phyloP scores from a whole-genome alignment of 2,329 filamentous ascomycete genomes.

The Neofusicoccum sp. region DNA sequence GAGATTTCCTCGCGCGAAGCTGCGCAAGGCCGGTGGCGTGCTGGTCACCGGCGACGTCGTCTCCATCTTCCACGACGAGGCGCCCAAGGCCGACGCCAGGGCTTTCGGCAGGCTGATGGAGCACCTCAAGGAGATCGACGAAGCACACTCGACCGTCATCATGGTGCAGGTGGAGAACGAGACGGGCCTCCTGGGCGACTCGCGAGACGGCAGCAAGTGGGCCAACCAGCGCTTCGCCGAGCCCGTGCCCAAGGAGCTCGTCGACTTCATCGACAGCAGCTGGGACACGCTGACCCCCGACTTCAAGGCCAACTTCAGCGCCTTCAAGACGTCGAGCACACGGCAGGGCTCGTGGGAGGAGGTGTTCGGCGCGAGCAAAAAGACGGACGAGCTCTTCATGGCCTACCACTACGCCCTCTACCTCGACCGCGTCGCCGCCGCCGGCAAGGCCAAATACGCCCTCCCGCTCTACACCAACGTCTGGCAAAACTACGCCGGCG shows the following conservation, averaged over 20 bases:
- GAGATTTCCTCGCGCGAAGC: conserved; percentile 36
- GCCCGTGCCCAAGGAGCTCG: conserved; percentile 41
- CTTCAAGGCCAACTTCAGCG: conserved; percentile 30
- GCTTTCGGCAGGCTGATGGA: conserved; percentile 44
- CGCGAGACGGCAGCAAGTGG: conserved; percentile 47
- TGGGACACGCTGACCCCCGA: conserved; percentile 27
- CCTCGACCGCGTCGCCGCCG: conserved; percentile 44
- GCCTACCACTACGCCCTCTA: conserved; percentile 49
- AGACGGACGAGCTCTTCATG: conserved; percentile 54
- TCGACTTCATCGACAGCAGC: conserved; percentile 31
- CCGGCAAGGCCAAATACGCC: conserved; percentile 45
- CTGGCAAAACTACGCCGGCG: conserved; percentile 48
- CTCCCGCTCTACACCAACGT: conserved; percentile 52
- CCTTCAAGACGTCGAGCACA: conserved; percentile 29
- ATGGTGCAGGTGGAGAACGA: conserved; percentile 65
- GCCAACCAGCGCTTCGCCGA: conserved; percentile 48
- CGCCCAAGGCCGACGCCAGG: conserved; percentile 40
- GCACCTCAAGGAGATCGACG: conserved; percentile 49
- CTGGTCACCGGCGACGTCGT: conserved; percentile 37
- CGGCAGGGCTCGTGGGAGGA: conserved; percentile 40
- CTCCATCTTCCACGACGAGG: conserved; percentile 43
- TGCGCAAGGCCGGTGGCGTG: conserved; percentile 30
- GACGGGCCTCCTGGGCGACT: conserved; percentile 56
- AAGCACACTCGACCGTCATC: conserved; percentile 52
- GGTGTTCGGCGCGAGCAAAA: conserved; percentile 42